phyloP scores from a whole-genome alignment of 2,329 filamentous ascomycete genomes.

The Stemphylium vesicarium region DNA sequence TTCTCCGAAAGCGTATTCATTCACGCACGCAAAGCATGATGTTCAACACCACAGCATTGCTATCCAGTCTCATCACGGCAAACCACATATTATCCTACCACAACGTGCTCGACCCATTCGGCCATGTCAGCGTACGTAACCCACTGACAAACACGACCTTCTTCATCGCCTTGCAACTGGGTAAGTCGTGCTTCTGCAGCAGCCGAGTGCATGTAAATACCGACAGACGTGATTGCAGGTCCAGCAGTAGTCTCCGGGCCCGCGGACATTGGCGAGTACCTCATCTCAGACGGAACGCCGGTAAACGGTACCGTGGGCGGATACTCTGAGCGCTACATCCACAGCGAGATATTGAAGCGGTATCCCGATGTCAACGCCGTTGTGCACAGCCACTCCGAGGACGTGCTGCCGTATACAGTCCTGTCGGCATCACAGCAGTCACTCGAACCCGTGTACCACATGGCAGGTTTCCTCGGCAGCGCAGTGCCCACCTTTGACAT shows the following conservation, averaged over 20 bases:
- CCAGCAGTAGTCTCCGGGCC: slow-evolving; percentile 17
- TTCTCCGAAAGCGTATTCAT: neutral
- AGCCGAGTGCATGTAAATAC: neutral
- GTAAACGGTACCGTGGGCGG: slow-evolving; percentile 41
- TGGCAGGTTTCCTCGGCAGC: no score
- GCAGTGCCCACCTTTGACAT: no score
- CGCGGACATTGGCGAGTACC: slow-evolving; percentile 54
- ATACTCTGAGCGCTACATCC: slow-evolving; percentile 54
- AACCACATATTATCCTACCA: slow-evolving; percentile 60
- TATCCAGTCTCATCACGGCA: slow-evolving; percentile 48
- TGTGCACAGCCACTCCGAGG: slow-evolving; percentile 52
- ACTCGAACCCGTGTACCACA: slow-evolving; percentile 18
- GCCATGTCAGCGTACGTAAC: slow-evolving; percentile 60
- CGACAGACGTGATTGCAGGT: neutral
- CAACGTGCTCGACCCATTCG: slow-evolving; percentile 58
- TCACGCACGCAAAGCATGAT: slow-evolving; percentile 5
- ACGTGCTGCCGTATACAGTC: slow-evolving; percentile 51
- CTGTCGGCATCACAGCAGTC: neutral
- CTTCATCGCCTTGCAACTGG: slow-evolving; percentile 46
- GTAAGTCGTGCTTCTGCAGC: neutral
- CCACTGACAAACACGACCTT: slow-evolving; percentile 53
- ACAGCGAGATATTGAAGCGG: slow-evolving; percentile 53
- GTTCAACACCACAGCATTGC: slow-evolving; percentile 34
- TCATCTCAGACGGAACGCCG: slow-evolving; percentile 43
- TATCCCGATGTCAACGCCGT: slow-evolving; percentile 53